Evolutionary conservation across 208 protist species (phyloP).

Genomic region (Leishmania braziliensis): DNA sequence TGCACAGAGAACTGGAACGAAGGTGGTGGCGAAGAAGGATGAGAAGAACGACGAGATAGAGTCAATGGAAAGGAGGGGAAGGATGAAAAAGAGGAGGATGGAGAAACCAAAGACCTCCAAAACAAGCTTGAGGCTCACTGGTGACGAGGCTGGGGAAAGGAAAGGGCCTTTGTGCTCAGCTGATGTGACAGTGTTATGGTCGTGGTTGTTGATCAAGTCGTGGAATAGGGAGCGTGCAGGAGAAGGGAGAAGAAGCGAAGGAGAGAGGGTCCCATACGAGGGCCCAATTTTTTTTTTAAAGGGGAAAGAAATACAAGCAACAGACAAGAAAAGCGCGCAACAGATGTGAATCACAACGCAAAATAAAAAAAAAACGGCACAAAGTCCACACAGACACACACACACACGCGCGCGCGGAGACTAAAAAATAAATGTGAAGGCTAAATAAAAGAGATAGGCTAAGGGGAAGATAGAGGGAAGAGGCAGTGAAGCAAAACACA

Average conservation of each 20-base stretch:
- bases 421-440: slow-evolving; percentile 28
- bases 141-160: background rate
- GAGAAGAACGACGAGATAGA: slow-evolving; percentile 4
- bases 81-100: slow-evolving; percentile 15
- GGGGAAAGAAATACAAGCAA: slow-evolving; percentile 31
- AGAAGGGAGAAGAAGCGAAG: background rate
- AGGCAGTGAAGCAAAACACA: background rate
- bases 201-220: background rate
- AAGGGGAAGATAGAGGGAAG: background rate
- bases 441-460: slow-evolving; percentile 1
- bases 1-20: background rate
- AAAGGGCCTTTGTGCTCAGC: background rate
- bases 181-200: background rate
- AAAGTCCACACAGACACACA: background rate
- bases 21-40: background rate
- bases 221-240: background rate
- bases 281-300: background rate
- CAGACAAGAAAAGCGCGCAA: slow-evolving; percentile 24
- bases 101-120: slow-evolving; percentile 1
- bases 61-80: background rate
- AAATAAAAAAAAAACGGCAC: background rate
- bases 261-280: slow-evolving; percentile 6
- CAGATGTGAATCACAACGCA: slow-evolving; percentile 15
- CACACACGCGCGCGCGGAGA: background rate
- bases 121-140: background rate